A percentile compares a stretch with the other conserved stretches of the same genome.
Conservation (phyloP, 441 rosid species). For the Bocquillonia castaneifolia region DNA sequence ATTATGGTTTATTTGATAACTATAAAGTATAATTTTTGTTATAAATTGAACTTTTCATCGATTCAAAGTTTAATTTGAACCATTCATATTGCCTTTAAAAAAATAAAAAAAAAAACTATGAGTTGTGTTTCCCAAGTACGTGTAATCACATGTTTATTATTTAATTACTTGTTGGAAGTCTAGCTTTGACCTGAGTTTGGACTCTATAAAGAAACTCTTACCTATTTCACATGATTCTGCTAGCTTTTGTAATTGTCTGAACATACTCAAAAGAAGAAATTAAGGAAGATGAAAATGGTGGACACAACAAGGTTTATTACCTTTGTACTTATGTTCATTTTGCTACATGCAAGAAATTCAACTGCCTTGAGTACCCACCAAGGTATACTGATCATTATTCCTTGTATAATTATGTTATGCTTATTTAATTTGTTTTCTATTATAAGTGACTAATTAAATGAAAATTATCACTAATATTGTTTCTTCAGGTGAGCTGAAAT, state of each 20-base stretch:
- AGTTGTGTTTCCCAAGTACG: slow-evolving; percentile 35
- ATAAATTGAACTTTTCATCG: slow-evolving; percentile 14
- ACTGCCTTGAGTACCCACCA: slow-evolving; percentile 17
- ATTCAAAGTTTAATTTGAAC: slow-evolving; percentile 23
- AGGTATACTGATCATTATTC: slow-evolving; percentile 23
- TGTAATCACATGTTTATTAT: slow-evolving; percentile 7
- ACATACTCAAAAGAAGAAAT: slow-evolving; percentile 25
- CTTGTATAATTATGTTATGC: not conserved
- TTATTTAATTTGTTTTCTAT: not conserved
- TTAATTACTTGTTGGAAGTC: slow-evolving; percentile 20
- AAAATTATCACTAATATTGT: not conserved
- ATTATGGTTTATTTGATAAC: not conserved
- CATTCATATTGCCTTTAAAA: not conserved
- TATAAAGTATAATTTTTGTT: not conserved
- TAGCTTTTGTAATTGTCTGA: slow-evolving; percentile 18
- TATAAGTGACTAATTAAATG: not conserved
- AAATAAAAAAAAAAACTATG: no score
- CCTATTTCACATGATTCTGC: slow-evolving; percentile 26
- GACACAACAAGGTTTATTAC: slow-evolving; percentile 15
- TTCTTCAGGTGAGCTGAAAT: slow-evolving; percentile 17
- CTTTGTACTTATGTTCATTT: slow-evolving; percentile 28
- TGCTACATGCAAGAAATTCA: slow-evolving; percentile 23
- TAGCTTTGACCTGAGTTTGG: slow-evolving; percentile 37
- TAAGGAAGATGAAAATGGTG: slow-evolving; percentile 24
- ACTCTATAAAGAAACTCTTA: slow-evolving; percentile 32